A percentile compares a stretch with the other conserved stretches of the same genome.
phyloP scores from a whole-genome alignment of 805 yeast genomes.

The Zygosaccharomyces bisporus region DNA sequence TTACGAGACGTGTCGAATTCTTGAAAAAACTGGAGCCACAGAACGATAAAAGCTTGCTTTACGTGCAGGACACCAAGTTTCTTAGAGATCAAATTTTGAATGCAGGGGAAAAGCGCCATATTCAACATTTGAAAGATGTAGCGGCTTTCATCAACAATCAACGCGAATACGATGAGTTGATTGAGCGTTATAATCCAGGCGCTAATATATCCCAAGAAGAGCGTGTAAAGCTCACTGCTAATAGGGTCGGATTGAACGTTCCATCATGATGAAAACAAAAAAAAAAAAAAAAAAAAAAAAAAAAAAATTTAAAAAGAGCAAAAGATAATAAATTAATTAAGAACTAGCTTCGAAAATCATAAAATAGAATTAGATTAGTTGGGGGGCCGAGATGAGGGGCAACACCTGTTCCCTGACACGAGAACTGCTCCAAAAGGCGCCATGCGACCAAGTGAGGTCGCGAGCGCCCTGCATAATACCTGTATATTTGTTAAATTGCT shows the following conservation, averaged over 20 bases:
- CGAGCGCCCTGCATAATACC: constrained; percentile 89
- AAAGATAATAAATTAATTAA: not conserved
- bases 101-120: constrained; percentile 7
- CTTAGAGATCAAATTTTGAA: constrained; percentile 8
- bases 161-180: constrained; percentile 67
- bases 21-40: constrained; percentile 16
- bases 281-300: constrained; percentile 20
- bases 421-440: constrained; percentile 66
- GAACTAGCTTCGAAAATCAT: not conserved
- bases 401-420: constrained; percentile 50
- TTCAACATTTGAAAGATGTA: constrained; percentile 52
- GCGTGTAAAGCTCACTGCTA: constrained; percentile 73
- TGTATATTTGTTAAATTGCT: constrained; percentile 75
- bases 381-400: constrained; percentile 2
- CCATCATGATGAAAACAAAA: no score
- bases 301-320: not conserved
- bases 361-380: constrained; percentile 2
- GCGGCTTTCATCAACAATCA: constrained; percentile 64
- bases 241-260: constrained; percentile 78
- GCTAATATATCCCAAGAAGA: constrained; percentile 68
- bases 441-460: constrained; percentile 87
- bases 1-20: constrained; percentile 17
- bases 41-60: constrained; percentile 18
- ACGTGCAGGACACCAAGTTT: constrained; percentile 17
- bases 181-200: constrained; percentile 87